Evolutionary conservation across 1,139 yeast genomes (phyloP), one percentile per base, ranked within the genome.

Genomic region (Magnusiomyces suaveolens): DNA sequence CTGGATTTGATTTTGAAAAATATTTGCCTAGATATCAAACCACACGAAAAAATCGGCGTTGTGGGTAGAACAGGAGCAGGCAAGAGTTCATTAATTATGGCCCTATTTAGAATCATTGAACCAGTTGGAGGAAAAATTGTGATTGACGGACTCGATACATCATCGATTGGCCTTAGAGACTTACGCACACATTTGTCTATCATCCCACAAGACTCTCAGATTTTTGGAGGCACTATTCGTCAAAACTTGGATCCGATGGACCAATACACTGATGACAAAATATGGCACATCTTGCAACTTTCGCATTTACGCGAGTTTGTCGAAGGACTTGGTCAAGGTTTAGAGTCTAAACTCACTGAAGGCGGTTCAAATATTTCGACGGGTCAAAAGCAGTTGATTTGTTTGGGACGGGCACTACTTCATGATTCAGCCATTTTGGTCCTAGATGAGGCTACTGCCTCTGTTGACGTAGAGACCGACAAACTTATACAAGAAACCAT

Each of bases 31-130:
- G 69, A 72, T 1, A 77, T 86, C 56, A 72, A 75, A 33, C 75
- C 87, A 2, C 72, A 72, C 20, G 92, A 86, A 61, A 86, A 86
- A 64, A 73, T 86, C 59, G 95, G 95, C 48, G 81, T 86, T 59
- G 92, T 85, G 20, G 95, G 95, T 10, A 76, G 95, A 60, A 86
- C 95, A 0, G 95, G 95, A 46, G 90, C 94, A 0, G 95, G 95
- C 24, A 86, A 86, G 66, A 81, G 87, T 41, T 80, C 90, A 1
- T 70, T 86, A 51, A 81, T 87, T 0, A 68, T 84, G 62, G 84
- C 92, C 0, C 67, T 86, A n/a, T 86, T 84, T 72, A 74, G 95
- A 59, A 73, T 86, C 58, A 76, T 86, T 54, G 92, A 85, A 63
- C 80, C 90, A 0, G 73, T 73, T 1, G 70, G 63, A 1, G 94